Conservation (phyloP, 2,329 filamentous ascomycete species). For the Calonectria crousiana region DNA sequence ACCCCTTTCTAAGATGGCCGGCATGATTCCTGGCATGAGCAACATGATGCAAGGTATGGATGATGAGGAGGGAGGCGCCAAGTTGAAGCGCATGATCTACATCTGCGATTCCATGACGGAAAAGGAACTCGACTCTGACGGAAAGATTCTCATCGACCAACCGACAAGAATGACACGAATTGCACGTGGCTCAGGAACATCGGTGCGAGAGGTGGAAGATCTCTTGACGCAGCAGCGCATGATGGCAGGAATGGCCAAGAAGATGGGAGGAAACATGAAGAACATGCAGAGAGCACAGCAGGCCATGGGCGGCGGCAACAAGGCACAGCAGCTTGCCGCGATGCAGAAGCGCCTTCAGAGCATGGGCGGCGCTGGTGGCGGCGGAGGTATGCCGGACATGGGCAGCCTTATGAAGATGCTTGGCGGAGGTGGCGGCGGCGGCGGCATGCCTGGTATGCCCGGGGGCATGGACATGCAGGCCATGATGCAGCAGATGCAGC, state of each 20-base stretch:
- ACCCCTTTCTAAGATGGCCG: constrained; percentile 94
- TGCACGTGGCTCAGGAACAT: constrained; percentile 89
- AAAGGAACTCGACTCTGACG: constrained; percentile 94
- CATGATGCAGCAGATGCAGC: constrained; percentile 81
- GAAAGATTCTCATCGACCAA: constrained; percentile 93
- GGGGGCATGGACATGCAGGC: constrained; percentile 82
- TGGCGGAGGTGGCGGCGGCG: constrained; percentile 69
- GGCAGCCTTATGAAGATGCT: constrained; percentile 93
- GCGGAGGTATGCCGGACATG: constrained; percentile 83
- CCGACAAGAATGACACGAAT: constrained; percentile 94
- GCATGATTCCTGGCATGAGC: constrained; percentile 97
- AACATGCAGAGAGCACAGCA: constrained; percentile 96
- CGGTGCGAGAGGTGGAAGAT: constrained; percentile 93
- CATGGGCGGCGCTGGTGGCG: constrained; percentile 82
- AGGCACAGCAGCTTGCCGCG: constrained; percentile 91
- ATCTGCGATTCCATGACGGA: constrained; percentile 99
- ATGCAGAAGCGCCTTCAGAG: constrained; percentile 97
- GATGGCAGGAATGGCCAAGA: constrained; percentile 99
- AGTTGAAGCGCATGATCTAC: constrained; percentile 98
- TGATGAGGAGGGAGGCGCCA: constrained; percentile 93
- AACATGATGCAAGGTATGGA: constrained; percentile 97
- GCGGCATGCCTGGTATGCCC: constrained; percentile 72
- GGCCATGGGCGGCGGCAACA: constrained; percentile 90
- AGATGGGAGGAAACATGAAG: constrained; percentile 97
- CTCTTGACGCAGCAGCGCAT: constrained; percentile 97